Evolutionary conservation across 106 monocot genomes (phyloP).

Genomic region (Amphibolis antarctica): DNA sequence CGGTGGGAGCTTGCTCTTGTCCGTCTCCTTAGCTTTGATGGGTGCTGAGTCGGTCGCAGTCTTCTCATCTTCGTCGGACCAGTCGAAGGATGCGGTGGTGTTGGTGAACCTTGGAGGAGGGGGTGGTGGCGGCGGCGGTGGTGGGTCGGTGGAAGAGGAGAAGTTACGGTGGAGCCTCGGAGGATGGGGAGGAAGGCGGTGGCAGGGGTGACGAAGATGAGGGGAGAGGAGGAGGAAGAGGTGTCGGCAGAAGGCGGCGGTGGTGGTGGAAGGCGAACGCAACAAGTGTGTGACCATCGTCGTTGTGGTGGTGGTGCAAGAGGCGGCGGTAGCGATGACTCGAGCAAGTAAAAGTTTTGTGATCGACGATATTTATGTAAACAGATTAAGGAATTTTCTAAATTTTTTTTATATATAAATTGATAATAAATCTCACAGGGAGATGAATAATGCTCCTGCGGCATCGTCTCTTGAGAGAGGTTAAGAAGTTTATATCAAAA

Average conservation of each 20-base stretch:
- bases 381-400: too few relatives aligned
- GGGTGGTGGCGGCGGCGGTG: slow-evolving; percentile 1
- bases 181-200: neutral
- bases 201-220: too few relatives aligned
- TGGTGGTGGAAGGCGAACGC: neutral
- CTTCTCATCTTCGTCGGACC: slow-evolving; percentile 67
- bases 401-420: too few relatives aligned
- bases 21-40: neutral
- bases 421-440: too few relatives aligned
- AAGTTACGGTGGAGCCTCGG: neutral
- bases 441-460: too few relatives aligned
- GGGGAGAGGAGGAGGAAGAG: neutral
- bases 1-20: slow-evolving; percentile 40
- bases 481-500: too few relatives aligned
- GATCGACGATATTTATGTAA: too few relatives aligned
- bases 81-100: slow-evolving; percentile 79
- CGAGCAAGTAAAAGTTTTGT: too few relatives aligned
- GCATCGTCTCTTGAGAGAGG: too few relatives aligned
- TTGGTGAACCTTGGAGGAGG: slow-evolving; percentile 41
- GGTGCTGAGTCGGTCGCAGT: neutral
- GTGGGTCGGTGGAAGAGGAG: slow-evolving; percentile 13
- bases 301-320: neutral
- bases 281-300: neutral
- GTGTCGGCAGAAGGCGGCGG: neutral
- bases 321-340: too few relatives aligned